Conservation (phyloP, 257 asterid genomes). For the Gynochthodes officinalis region DNA sequence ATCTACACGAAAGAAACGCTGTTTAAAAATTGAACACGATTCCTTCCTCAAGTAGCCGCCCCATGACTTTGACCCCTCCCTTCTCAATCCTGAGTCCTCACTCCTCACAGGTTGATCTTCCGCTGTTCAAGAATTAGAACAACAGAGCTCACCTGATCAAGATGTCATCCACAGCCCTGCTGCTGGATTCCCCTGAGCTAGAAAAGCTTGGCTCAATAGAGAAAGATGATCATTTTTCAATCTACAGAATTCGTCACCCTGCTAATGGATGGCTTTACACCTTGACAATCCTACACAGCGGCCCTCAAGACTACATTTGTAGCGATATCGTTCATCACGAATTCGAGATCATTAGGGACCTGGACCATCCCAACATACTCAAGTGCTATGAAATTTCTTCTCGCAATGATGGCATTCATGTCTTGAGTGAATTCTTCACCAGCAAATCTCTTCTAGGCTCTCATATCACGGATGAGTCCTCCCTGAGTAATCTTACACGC, state of each 20-base stretch:
- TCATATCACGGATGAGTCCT: slow-evolving; percentile 21
- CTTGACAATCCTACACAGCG: slow-evolving; percentile 24
- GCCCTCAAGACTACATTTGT: slow-evolving; percentile 21
- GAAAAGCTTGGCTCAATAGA: background rate
- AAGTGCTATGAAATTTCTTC: slow-evolving; percentile 26
- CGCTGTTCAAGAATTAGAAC: background rate
- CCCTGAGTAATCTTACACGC: slow-evolving; percentile 20
- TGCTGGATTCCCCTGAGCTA: slow-evolving; percentile 1
- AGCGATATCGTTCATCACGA: slow-evolving; percentile 15
- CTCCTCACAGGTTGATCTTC: background rate
- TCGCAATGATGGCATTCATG: slow-evolving; percentile 23
- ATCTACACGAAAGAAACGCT: no score
- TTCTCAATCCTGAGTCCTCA: no score
- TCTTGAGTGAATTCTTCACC: slow-evolving; percentile 23
- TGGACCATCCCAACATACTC: slow-evolving; percentile 28
- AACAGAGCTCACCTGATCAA: background rate
- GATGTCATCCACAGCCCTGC: background rate
- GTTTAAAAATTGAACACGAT: background rate
- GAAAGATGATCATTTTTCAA: slow-evolving; percentile 6
- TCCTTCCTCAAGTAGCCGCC: no score
- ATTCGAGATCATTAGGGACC: slow-evolving; percentile 26
- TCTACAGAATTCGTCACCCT: slow-evolving; percentile 26
- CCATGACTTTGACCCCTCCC: background rate
- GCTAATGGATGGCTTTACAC: slow-evolving; percentile 26
- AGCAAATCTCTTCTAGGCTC: slow-evolving; percentile 24